Conservation (phyloP, 2,329 filamentous ascomycete genomes). For the Botrytis pseudocinerea region DNA sequence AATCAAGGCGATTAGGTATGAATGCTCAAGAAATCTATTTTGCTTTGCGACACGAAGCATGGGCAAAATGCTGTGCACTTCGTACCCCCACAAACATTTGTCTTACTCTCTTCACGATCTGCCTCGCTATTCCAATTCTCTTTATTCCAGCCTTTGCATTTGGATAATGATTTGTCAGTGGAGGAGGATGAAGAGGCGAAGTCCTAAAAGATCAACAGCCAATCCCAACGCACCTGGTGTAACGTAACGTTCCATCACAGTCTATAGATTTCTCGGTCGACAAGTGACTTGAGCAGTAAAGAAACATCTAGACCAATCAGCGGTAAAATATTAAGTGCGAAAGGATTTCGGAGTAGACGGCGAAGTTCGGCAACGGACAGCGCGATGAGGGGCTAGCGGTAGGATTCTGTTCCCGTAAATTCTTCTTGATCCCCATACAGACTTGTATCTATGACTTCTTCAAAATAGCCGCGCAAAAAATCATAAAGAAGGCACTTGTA, state of each 20-base stretch:
- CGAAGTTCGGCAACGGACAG: conserved; percentile 9
- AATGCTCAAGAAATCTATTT: background rate
- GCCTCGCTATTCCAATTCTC: background rate
- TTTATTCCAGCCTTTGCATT: background rate
- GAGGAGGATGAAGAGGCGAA: conserved; percentile 14
- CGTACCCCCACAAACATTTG: conserved; percentile 6
- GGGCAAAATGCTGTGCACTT: conserved; percentile 3
- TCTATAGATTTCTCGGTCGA: conserved; percentile 2
- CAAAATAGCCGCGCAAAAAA: conserved; percentile 19
- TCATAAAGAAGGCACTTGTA: background rate
- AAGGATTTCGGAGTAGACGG: conserved; percentile 11
- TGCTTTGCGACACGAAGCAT: background rate
- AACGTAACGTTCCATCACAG: conserved; percentile 25
- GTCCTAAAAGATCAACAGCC: conserved; percentile 14
- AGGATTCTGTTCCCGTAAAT: conserved; percentile 11
- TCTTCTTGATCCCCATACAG: background rate
- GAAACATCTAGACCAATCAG: conserved; percentile 10
- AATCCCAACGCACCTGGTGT: conserved; percentile 14
- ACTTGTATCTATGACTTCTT: background rate
- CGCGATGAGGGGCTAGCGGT: background rate
- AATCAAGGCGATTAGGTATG: background rate
- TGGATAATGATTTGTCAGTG: background rate
- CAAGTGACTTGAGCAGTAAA: background rate
- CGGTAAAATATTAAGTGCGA: background rate
- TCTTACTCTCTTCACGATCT: conserved; percentile 14